Base-by-base conservation (phyloP, 192 early-diverging fungal species). In the Backusella circina region DNA sequence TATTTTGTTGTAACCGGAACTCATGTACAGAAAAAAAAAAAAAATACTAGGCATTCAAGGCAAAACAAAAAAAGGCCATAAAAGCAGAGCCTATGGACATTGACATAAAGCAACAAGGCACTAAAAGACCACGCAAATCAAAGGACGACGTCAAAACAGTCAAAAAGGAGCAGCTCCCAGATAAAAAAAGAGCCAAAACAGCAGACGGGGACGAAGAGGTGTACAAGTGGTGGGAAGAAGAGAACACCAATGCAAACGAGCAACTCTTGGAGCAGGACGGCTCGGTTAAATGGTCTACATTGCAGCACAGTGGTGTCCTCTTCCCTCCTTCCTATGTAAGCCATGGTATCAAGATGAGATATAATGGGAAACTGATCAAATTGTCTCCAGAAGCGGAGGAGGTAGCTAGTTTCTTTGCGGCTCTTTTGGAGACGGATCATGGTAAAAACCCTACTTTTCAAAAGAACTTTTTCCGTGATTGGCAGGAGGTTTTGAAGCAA, bases 381-480 rank as follows among this genome's bases (percentile, higher is more conserved):
- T 80, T 98, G 33, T 84, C 81, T 1, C 92, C 96, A 1, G 90
- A 91, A 35, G 91, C 93, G 3, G 98, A 99, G 81, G 98, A 99
- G 75, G 94, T 99, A 0, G 98, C 98, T 1, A 93, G 88, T 13
- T 99, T 98, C 80, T 99, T 91, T 88, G 98, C 96, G 28, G 92
- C 88, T 15, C 67, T 97, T 28, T 72, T 99, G 7, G 93, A 89
- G 23, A 95, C 95, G 0, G 95, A 98, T 39, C 89, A 93, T 33
- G 95, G 84, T 4, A 86, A 90, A 72, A 98, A 98, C 78, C 86
- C 88, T 30, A 89, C 85, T 18, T 99, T 99, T 79, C 88, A 90
- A 73, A 85, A 88, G 70, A 99, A 99, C 88, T 99, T 99, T 76
- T 99, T 99, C 79, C 79, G 73, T 18, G 98, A 99, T 79, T 99